Base-by-base conservation (phyloP, 2,329 filamentous ascomycete genomes). In the Trichoderma guizhouense region DNA sequence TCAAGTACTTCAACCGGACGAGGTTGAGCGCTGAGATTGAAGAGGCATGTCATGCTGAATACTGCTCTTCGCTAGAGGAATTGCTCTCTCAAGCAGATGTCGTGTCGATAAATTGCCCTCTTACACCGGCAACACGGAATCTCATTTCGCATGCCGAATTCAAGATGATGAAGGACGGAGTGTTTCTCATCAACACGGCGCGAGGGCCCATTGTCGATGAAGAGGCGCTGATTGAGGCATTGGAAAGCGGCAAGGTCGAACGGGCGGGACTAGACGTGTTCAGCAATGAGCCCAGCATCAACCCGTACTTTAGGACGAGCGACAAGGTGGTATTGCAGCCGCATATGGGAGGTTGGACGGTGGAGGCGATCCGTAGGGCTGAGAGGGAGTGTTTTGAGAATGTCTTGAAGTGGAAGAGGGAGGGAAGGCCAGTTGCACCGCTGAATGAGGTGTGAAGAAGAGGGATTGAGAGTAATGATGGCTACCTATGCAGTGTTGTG, bases 211-310 rank as follows among this genome's bases (percentile, higher is more conserved):
- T 88, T 3, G 77, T 88, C 1, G 82, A 88, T 72, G 85, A 88
- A 74, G 75, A 77, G 4, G 86, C 86, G 0, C 75, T 88, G 18
- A 80, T 85, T 7, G 76, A 78, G 12, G 86, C 85, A 0, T 74
- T 88, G 5, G 81, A 86, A 69, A 81, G 77, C 7, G 85, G 86
- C 0, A 84, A 85, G 65, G 73, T 88, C 2, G 78, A 79, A 1
- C 77, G 83, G 5, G 85, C 84, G 1, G 87, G 86, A 0, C 72
- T 88, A 47, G 86, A 87, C 73, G 85, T 86, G 1, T 84, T 86
- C 51, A 72, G 71, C 63, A 78, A 84, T 21, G 86, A 87, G 73
- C 85, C 85, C 0, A 76, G 77, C 7, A 77, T 84, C 15, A 78
- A 83, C 36, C 79, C 79, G 0, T 84, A 81, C 60, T 85, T 86